Evolutionary conservation across 2,329 filamentous ascomycete species (phyloP).

Genomic region (Fusarium sp.): DNA sequence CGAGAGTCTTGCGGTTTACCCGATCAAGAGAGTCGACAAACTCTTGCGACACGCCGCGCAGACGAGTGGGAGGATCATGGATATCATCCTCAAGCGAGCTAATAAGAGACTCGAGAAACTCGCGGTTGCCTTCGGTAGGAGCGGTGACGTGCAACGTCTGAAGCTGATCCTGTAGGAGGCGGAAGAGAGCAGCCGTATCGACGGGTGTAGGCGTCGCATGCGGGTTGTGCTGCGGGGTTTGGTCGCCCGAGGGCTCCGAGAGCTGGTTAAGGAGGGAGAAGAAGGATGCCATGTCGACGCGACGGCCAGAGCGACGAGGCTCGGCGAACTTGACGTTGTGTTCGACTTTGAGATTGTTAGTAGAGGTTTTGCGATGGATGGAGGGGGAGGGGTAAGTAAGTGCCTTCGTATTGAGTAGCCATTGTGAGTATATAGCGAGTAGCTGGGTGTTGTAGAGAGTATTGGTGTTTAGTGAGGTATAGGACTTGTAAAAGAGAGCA

Average conservation of each 20-base stretch:
- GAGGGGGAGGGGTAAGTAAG: conserved; percentile 19
- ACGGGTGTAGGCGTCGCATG: conserved; percentile 71
- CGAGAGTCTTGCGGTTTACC: conserved; percentile 64
- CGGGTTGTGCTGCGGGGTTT: conserved; percentile 61
- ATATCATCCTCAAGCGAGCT: conserved; percentile 62
- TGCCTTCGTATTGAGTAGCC: conserved; percentile 70
- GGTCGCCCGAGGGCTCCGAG: conserved; percentile 51
- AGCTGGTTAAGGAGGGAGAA: conserved; percentile 68
- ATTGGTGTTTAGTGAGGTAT: neutral
- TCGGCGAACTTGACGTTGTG: conserved; percentile 68
- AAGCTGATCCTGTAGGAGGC: conserved; percentile 70
- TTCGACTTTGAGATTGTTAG: conserved; percentile 64
- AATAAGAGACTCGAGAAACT: conserved; percentile 64
- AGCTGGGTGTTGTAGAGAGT: neutral
- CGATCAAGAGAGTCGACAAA: conserved; percentile 71
- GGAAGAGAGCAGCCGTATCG: conserved; percentile 68
- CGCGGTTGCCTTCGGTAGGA: conserved; percentile 61
- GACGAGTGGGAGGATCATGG: conserved; percentile 61
- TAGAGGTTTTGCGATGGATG: conserved; percentile 9
- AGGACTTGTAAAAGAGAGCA: neutral
- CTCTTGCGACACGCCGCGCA: conserved; percentile 68
- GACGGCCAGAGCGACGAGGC: conserved; percentile 58
- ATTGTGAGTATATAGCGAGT: conserved; percentile 50
- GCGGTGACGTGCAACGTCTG: conserved; percentile 62
- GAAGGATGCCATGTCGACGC: conserved; percentile 74